Percentiles rank a stretch among this genome's conserved stretches.
phyloP scores from a whole-genome alignment of 2,329 filamentous ascomycete genomes.

The Diaporthe vexans region DNA sequence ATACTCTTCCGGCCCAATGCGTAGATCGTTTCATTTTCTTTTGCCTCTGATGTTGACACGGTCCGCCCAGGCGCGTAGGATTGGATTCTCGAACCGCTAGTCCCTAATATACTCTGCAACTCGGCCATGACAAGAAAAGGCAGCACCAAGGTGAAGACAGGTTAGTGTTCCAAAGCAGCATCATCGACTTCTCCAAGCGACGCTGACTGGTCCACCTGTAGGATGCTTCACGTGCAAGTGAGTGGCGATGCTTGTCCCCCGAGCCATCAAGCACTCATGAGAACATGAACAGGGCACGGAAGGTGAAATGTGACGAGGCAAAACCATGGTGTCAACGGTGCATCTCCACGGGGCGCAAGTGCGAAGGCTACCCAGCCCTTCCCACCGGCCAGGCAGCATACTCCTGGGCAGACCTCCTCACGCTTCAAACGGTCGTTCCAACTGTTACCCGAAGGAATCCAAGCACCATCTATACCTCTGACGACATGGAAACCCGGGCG shows the following conservation, averaged over 20 bases:
- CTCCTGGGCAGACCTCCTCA: slow-evolving; percentile 37
- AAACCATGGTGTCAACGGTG: slow-evolving; percentile 45
- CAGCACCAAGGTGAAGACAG: slow-evolving; percentile 38
- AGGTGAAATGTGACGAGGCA: slow-evolving; percentile 46
- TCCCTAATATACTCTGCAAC: neutral
- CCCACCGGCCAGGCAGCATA: slow-evolving; percentile 38
- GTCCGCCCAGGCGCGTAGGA: no score
- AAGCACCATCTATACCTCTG: neutral
- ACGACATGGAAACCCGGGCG: slow-evolving; percentile 37
- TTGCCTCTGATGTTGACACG: no score
- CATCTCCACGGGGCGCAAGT: slow-evolving; percentile 42
- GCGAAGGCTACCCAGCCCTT: slow-evolving; percentile 43
- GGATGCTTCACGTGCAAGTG: slow-evolving; percentile 42
- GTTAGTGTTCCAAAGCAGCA: neutral
- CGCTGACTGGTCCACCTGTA: neutral
- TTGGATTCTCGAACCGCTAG: neutral
- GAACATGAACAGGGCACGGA: slow-evolving; percentile 40
- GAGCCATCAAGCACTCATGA: neutral
- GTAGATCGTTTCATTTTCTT: neutral
- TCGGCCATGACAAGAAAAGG: slow-evolving; percentile 39
- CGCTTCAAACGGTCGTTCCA: neutral
- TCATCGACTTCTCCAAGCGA: neutral
- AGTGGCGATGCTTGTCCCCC: neutral
- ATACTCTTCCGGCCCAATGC: neutral
- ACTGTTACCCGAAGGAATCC: neutral